phyloP scores from a whole-genome alignment of 2,329 filamentous ascomycete species.

The Penicillium sp. region DNA sequence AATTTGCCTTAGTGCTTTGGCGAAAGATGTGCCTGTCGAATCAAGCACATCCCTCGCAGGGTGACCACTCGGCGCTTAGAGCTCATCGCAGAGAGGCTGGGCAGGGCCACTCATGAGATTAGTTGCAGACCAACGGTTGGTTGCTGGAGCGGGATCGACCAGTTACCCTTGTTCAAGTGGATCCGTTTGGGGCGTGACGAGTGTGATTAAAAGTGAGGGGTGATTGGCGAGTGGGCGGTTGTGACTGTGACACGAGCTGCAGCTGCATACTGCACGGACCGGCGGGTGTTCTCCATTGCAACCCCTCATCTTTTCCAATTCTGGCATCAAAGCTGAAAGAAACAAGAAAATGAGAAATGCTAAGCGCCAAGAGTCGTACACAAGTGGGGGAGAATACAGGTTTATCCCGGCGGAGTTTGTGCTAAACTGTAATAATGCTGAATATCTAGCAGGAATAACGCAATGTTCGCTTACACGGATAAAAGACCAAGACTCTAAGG shows the following conservation, averaged over 20 bases:
- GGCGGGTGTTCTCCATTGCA: not conserved
- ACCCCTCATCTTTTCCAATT: not conserved
- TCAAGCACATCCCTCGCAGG: conserved; percentile 10
- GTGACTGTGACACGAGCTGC: conserved; percentile 37
- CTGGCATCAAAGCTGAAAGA: not conserved
- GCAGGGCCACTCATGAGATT: not conserved
- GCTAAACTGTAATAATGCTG: not conserved
- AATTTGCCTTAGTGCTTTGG: conserved; percentile 2
- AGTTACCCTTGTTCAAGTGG: conserved; percentile 7
- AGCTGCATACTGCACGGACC: conserved; percentile 22
- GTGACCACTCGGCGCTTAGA: conserved; percentile 23
- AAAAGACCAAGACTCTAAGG: not conserved
- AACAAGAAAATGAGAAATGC: not conserved
- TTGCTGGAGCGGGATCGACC: conserved; percentile 5
- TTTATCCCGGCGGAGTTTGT: not conserved
- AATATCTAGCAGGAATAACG: not conserved
- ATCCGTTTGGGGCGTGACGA: conserved; percentile 12
- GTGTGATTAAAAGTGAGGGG: conserved; percentile 21
- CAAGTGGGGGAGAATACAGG: not conserved
- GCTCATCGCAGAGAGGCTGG: conserved; percentile 18
- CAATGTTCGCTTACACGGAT: not conserved
- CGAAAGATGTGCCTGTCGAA: conserved; percentile 14
- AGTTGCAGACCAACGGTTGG: conserved; percentile 8
- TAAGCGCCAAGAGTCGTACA: not conserved
- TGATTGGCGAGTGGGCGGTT: conserved; percentile 24